These are phyloP conservation scores for Phoenix roebelenii DNA, from an alignment of 176 grass and related monocot genomes.

Conservation along the genomic window DNA sequence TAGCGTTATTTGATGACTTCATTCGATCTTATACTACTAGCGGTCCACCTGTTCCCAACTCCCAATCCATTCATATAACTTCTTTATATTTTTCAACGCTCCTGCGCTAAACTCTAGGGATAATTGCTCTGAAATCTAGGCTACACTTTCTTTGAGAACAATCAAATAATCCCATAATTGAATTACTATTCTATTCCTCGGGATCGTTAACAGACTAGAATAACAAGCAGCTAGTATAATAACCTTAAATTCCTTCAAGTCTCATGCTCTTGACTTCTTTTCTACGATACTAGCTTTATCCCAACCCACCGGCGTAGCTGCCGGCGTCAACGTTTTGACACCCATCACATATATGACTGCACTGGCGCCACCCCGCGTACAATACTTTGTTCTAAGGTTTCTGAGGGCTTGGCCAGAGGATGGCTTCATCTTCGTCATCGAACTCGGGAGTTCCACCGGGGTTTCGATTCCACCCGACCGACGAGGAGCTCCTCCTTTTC, in stretches of 20 bases:
- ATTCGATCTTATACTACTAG: no score
- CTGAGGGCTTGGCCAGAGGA: slow-evolving; percentile 16
- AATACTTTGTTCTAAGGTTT: background rate
- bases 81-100: slow-evolving; percentile 29
- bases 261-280: slow-evolving; percentile 58
- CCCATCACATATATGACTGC: slow-evolving; percentile 2
- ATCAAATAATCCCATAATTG: slow-evolving; percentile 19
- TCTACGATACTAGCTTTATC: slow-evolving; percentile 63
- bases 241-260: slow-evolving; percentile 9
- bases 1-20: no score
- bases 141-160: slow-evolving; percentile 44
- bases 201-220: slow-evolving; percentile 86
- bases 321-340: slow-evolving; percentile 75
- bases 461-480: slow-evolving; percentile 94
- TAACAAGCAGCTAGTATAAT: slow-evolving; percentile 24
- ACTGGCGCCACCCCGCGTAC: background rate
- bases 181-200: slow-evolving; percentile 36
- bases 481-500: slow-evolving; percentile 92
- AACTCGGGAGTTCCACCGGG: slow-evolving; percentile 91
- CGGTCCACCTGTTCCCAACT: background rate
- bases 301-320: slow-evolving; percentile 71
- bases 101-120: slow-evolving; percentile 32
- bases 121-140: slow-evolving; percentile 19
- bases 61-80: slow-evolving; percentile 24
- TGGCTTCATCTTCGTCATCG: slow-evolving; percentile 32